A percentile compares a stretch with the other conserved stretches of the same genome.
phyloP scores from a whole-genome alignment of 2,329 filamentous ascomycete genomes.

The Fusarium sp. region DNA sequence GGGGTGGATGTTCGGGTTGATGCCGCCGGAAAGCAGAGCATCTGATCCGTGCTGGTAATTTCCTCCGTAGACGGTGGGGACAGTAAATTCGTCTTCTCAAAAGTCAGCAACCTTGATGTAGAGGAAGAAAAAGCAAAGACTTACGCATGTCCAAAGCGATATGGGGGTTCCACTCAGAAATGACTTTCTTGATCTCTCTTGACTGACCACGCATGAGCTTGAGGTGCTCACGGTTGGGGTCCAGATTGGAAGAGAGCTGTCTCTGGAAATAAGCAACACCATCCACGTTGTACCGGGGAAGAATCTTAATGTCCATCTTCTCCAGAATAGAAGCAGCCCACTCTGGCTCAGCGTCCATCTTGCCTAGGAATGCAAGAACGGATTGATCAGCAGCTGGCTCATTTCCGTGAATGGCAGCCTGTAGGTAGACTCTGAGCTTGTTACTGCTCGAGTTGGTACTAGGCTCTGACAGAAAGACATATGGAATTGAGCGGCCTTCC shows the following conservation, averaged over 20 bases:
- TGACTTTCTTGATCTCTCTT: not conserved
- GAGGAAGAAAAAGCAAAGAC: accelerated
- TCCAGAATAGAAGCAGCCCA: slow-evolving; percentile 14
- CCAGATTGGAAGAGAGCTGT: slow-evolving; percentile 6
- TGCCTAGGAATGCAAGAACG: slow-evolving; percentile 1
- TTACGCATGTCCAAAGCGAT: slow-evolving; percentile 17
- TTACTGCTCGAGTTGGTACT: not conserved
- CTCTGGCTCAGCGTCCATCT: slow-evolving; percentile 17
- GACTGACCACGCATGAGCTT: slow-evolving; percentile 17
- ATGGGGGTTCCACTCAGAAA: slow-evolving; percentile 16
- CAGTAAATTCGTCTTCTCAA: slow-evolving; percentile 1
- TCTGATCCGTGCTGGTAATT: slow-evolving; percentile 10
- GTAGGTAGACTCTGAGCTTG: slow-evolving; percentile 8
- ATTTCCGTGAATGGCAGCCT: slow-evolving; percentile 21
- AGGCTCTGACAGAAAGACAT: slow-evolving; percentile 3
- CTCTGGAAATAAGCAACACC: slow-evolving; percentile 26
- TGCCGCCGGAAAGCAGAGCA: not conserved
- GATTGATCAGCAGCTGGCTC: slow-evolving; percentile 22
- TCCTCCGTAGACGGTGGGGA: slow-evolving; percentile 6
- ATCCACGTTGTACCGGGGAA: slow-evolving; percentile 17
- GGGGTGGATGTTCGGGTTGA: slow-evolving; percentile 16
- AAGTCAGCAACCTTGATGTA: accelerated
- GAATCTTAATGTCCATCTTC: slow-evolving; percentile 28
- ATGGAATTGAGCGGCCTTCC: slow-evolving; percentile 17
- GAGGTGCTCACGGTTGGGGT: slow-evolving; percentile 14